Evolutionary conservation across 371 early-diverging fungal genomes (phyloP).

Genomic region (Gilbertella persicaria): DNA sequence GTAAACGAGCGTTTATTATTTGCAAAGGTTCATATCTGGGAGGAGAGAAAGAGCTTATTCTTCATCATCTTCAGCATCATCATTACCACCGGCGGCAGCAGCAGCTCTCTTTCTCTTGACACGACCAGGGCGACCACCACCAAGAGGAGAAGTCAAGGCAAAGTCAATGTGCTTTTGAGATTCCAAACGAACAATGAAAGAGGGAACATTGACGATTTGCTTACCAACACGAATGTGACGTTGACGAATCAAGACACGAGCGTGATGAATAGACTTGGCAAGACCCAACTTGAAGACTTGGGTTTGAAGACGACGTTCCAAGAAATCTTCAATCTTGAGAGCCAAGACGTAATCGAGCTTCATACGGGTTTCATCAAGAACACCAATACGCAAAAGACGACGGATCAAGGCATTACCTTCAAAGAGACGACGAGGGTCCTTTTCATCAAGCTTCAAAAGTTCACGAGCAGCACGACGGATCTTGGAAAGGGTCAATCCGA

Average conservation of each 20-base stretch:
- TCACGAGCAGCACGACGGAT: conserved; percentile 99
- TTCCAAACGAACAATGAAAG: conserved; percentile 92
- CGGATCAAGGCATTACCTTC: conserved; percentile 99
- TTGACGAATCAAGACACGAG: conserved; percentile 98
- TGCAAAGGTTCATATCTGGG: neutral
- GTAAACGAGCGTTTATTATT: neutral
- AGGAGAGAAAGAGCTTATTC: conserved; percentile 49
- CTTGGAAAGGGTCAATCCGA: conserved; percentile 96
- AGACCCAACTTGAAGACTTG: conserved; percentile 99
- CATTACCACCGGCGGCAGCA: conserved; percentile 65
- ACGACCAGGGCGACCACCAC: conserved; percentile 98
- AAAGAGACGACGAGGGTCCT: conserved; percentile 98
- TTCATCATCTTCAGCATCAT: conserved; percentile 68
- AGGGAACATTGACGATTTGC: conserved; percentile 97
- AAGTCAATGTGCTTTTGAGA: conserved; percentile 99
- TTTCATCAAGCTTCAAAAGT: conserved; percentile 96
- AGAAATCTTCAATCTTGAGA: conserved; percentile 97
- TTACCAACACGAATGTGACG: conserved; percentile 99
- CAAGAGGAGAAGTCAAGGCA: conserved; percentile 96
- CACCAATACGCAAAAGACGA: conserved; percentile 97
- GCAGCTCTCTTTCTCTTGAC: conserved; percentile 92
- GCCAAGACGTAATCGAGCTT: conserved; percentile 99
- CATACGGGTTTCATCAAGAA: conserved; percentile 96
- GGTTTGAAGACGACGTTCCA: conserved; percentile 99
- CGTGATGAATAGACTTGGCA: conserved; percentile 99